Base-by-base conservation (phyloP, 2,329 filamentous ascomycete species). In the Pseudovirgaria hyperparasitica region DNA sequence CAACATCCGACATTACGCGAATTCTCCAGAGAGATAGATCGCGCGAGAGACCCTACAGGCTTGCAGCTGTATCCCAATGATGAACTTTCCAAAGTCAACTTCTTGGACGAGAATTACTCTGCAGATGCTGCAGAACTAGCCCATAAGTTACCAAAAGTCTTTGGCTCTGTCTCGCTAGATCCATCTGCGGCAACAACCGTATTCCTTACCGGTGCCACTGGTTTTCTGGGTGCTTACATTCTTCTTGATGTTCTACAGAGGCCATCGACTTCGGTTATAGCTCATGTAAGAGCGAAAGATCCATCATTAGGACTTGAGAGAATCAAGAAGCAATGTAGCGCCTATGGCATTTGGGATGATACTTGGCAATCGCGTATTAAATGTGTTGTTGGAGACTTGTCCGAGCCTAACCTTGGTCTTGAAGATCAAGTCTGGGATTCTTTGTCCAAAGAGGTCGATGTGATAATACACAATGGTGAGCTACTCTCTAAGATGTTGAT, bases 151-250 rank as follows among this genome's bases (percentile, higher is more conserved):
- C 44, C 30, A 4, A 41, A 50, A 5, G 50, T 51, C 40, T 48
- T 48, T 33, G 48, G 45, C 2, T 35, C 38, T 17, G 42, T 45
- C 10, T 67, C 72, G 2, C 37, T 55, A n/a, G 38, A 45, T 16
- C 37, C 42, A 12, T 44, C 52, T 31, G 32, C 48, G 41, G 34
- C 58, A 37, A 55, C 62, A 3, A 84, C 76, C 0, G 65, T 90
- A 8, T 80, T 94, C 52, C 58, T 94, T 5, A 94, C 86, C 3
- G 85, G 87, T 22, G 84, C 82, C 4, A 94, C 86, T 5, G 86
- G 86, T 3, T 94, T 94, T 62, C 56, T 94, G 12, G 86, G 86
- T 16, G 70, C 81, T 0, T 92, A 85, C 45, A 62, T 94, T 8
- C 60, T 92, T 17, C 69, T 69, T 29, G 82, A 92, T 29, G 55